phyloP scores from a whole-genome alignment of 495 filamentous ascomycete species.

The Recurvomyces mirabilis region DNA sequence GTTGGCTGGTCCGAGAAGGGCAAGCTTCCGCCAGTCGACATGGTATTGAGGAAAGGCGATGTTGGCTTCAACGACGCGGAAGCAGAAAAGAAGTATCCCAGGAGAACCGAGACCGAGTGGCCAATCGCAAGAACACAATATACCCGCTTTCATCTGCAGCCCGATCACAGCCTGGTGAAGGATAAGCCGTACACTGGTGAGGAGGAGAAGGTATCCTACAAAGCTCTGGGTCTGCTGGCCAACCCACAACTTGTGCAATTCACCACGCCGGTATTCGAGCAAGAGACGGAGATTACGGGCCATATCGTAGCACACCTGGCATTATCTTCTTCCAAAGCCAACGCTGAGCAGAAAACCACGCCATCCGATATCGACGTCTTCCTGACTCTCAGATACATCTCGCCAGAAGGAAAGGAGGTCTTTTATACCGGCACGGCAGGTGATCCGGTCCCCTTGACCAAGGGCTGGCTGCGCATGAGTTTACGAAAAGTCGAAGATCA shows the following conservation, averaged over 20 bases:
- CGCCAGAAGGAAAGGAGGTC: slow-evolving; percentile 44
- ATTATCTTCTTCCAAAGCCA: slow-evolving; percentile 41
- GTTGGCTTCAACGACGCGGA: slow-evolving; percentile 51
- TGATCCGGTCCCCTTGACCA: slow-evolving; percentile 40
- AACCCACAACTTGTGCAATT: slow-evolving; percentile 42
- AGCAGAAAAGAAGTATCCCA: slow-evolving; percentile 34
- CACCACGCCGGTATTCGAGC: slow-evolving; percentile 40
- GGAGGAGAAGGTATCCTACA: slow-evolving; percentile 38
- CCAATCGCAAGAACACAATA: slow-evolving; percentile 52
- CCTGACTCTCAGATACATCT: slow-evolving; percentile 49
- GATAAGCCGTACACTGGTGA: slow-evolving; percentile 6
- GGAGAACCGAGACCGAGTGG: slow-evolving; percentile 44
- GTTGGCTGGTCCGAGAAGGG: slow-evolving; percentile 48
- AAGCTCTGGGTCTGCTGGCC: slow-evolving; percentile 41
- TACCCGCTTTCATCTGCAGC: slow-evolving; percentile 42
- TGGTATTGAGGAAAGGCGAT: slow-evolving; percentile 51
- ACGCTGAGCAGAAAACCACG: slow-evolving; percentile 15
- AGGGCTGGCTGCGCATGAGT: slow-evolving; percentile 48
- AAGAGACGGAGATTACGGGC: slow-evolving; percentile 49
- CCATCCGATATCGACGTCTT: slow-evolving; percentile 54
- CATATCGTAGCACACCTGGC: slow-evolving; percentile 52
- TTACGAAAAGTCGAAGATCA: slow-evolving; percentile 41
- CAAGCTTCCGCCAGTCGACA: slow-evolving; percentile 43
- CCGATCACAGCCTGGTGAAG: slow-evolving; percentile 29
- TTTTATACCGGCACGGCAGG: slow-evolving; percentile 52